phyloP scores from a whole-genome alignment of 306 rosid genomes.

The Boehmeria nivea region DNA sequence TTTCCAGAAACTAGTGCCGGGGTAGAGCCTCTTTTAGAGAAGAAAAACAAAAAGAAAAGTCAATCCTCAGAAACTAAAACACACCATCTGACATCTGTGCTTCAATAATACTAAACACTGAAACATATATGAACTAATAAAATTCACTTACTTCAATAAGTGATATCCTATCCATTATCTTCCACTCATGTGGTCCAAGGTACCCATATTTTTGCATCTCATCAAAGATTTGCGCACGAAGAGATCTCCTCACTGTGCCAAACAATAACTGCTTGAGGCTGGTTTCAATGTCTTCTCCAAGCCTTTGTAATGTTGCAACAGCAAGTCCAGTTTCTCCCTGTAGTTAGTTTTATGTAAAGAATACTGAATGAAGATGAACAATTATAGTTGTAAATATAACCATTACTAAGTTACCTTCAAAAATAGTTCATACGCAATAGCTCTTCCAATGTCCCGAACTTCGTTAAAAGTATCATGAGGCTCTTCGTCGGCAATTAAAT shows the following conservation, averaged over 20 bases:
- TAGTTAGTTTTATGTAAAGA: slow-evolving; percentile 25
- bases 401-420: slow-evolving; percentile 59
- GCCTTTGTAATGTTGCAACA: slow-evolving; percentile 81
- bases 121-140: slow-evolving; percentile 13
- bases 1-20: slow-evolving; percentile 90
- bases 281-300: slow-evolving; percentile 87
- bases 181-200: slow-evolving; percentile 83
- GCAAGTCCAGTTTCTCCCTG: slow-evolving; percentile 98
- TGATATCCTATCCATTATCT: slow-evolving; percentile 70
- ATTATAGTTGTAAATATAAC: slow-evolving; percentile 19
- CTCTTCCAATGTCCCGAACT: slow-evolving; percentile 94
- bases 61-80: slow-evolving; percentile 34
- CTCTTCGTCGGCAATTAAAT: slow-evolving; percentile 53
- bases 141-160: slow-evolving; percentile 63
- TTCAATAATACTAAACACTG: background rate
- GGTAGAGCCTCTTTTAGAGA: slow-evolving; percentile 77
- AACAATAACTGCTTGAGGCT: slow-evolving; percentile 79
- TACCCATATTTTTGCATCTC: slow-evolving; percentile 81
- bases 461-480: slow-evolving; percentile 73
- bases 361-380: slow-evolving; percentile 8
- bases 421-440: slow-evolving; percentile 92
- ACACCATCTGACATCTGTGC: background rate
- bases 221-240: slow-evolving; percentile 64
- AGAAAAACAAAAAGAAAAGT: slow-evolving; percentile 24
- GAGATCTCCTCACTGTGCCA: slow-evolving; percentile 84